Conservation (phyloP, 352 stramenopile genomes). For the Saprolegnia diclina region DNA sequence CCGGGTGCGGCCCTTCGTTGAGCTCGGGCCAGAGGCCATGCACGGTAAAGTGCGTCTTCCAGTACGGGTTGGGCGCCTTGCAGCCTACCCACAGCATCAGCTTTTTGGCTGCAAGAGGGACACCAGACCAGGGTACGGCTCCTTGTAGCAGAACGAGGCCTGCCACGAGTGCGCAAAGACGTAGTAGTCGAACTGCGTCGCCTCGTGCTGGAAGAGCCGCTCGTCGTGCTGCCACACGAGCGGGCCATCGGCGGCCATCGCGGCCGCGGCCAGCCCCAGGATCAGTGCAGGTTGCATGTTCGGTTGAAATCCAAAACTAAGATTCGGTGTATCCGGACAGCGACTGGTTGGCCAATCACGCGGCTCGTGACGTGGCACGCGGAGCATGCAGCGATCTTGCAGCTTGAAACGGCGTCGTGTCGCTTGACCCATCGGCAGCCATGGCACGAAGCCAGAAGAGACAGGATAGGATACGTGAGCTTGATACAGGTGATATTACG, state of each 20-base stretch:
- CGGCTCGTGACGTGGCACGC: neutral
- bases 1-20: conserved; percentile 53
- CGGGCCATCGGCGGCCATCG: neutral
- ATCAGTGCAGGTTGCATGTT: neutral
- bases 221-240: neutral
- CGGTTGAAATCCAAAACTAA: neutral
- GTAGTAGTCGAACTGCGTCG: conserved; percentile 75
- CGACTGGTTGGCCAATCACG: neutral
- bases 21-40: conserved; percentile 87
- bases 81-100: conserved; percentile 59
- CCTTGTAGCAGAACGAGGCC: conserved; percentile 71
- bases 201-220: neutral
- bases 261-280: neutral
- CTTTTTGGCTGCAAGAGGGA: neutral
- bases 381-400: neutral
- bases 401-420: neutral
- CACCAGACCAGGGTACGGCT: conserved; percentile 28
- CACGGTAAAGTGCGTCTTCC: conserved; percentile 81
- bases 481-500: no score
- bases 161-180: conserved; percentile 89
- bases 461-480: no score
- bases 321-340: neutral
- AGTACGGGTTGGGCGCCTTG: conserved; percentile 52
- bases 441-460: no score
- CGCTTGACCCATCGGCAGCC: no score